Evolutionary conservation across 2,329 filamentous ascomycete species (phyloP).

Genomic region (Epichloe gansuensis): DNA sequence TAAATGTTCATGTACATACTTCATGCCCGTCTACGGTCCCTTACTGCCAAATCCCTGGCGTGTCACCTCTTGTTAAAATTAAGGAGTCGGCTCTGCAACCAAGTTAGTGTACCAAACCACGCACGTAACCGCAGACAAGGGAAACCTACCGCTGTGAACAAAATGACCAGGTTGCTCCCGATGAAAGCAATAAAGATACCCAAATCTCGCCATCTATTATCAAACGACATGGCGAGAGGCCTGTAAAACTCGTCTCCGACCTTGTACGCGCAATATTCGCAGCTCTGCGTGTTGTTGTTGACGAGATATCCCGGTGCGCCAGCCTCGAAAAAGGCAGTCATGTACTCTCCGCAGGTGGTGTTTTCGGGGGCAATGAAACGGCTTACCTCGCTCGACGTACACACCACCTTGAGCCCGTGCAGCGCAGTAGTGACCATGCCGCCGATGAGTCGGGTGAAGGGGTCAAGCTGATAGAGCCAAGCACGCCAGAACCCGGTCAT

Average conservation of each 20-base stretch:
- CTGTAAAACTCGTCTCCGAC: conserved; percentile 71
- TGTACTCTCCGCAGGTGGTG: conserved; percentile 63
- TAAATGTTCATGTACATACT: too few species aligned
- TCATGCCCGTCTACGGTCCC: background rate
- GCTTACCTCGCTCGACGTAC: conserved; percentile 50
- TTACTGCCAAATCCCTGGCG: background rate
- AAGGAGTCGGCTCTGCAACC: conserved; percentile 33
- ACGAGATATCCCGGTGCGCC: conserved; percentile 64
- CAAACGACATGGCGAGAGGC: conserved; percentile 53
- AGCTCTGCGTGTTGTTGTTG: conserved; percentile 51
- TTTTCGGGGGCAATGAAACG: conserved; percentile 53
- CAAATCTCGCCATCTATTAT: conserved; percentile 66
- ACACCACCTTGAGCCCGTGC: conserved; percentile 51
- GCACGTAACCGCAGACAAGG: background rate
- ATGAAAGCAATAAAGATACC: conserved; percentile 70
- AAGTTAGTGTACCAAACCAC: background rate
- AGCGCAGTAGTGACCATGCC: conserved; percentile 72
- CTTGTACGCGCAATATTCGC: conserved; percentile 72
- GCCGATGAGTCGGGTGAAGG: conserved; percentile 70
- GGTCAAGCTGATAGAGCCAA: conserved; percentile 75
- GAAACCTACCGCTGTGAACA: conserved; percentile 39
- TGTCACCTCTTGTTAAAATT: conserved; percentile 39
- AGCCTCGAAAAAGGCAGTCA: conserved; percentile 53
- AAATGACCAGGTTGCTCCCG: conserved; percentile 59
- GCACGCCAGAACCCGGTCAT: conserved; percentile 69